Evolutionary conservation across 371 early-diverging fungal genomes (phyloP).

Genomic region (Mortierella sp.): DNA sequence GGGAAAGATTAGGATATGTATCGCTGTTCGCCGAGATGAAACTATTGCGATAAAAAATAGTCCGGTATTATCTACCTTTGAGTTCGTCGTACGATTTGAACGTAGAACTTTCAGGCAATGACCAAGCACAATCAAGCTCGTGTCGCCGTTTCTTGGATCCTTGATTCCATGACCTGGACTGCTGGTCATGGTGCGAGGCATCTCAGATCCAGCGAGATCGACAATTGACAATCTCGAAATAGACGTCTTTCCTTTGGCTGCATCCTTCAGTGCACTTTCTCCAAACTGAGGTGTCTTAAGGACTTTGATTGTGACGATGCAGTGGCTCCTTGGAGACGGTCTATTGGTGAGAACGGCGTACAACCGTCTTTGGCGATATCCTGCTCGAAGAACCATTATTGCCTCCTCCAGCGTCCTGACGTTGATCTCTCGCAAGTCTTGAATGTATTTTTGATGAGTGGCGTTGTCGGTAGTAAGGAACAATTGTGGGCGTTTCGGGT

Average conservation of each 20-base stretch:
- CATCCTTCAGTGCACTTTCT: constrained; percentile 64
- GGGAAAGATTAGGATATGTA: not conserved
- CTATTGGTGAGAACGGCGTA: constrained; percentile 75
- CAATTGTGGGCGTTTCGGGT: constrained; percentile 63
- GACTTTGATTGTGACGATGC: constrained; percentile 79
- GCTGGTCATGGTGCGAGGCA: constrained; percentile 85
- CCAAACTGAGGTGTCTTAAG: constrained; percentile 71
- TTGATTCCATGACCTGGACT: constrained; percentile 88
- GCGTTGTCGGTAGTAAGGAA: constrained; percentile 69
- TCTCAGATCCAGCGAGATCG: constrained; percentile 98
- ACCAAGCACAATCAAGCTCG: constrained; percentile 94
- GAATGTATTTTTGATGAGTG: constrained; percentile 70
- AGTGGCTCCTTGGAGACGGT: constrained; percentile 78
- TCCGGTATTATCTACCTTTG: constrained; percentile 25
- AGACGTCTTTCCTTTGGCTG: constrained; percentile 58
- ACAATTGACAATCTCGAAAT: constrained; percentile 85
- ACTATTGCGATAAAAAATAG: not conserved
- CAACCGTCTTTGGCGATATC: constrained; percentile 73
- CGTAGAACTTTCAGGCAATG: constrained; percentile 84
- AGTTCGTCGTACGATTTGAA: constrained; percentile 65
- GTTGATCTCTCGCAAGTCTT: constrained; percentile 70
- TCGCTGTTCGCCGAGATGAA: not conserved
- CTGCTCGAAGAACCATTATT: constrained; percentile 69
- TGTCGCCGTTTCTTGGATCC: constrained; percentile 96
- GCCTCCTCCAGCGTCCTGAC: constrained; percentile 75